Evolutionary conservation across 1,139 yeast genomes (phyloP).

Genomic region (Hemisphaericaspora xylofermentans): DNA sequence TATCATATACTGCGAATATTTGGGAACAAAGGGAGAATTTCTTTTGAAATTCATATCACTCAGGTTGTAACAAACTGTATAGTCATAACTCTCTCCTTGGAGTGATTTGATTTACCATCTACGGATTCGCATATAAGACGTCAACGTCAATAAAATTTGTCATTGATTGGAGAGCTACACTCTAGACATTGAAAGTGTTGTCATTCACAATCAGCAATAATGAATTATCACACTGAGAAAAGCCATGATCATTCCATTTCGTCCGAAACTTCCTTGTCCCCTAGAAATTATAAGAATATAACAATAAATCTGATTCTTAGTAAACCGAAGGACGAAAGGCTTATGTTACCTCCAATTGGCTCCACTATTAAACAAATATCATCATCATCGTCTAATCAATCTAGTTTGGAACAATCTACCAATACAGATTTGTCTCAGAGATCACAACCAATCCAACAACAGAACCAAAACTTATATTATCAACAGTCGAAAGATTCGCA

Average conservation of each 20-base stretch:
- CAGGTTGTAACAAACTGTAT: no score
- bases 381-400: not conserved
- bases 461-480: conserved; percentile 5
- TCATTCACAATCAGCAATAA: conserved; percentile 3
- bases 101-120: no score
- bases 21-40: no score
- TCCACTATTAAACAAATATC: conserved; percentile 9
- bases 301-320: conserved; percentile 13
- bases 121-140: no score
- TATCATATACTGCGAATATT: no score
- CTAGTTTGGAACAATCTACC: not conserved
- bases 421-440: not conserved
- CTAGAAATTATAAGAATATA: conserved; percentile 10
- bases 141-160: no score
- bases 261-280: conserved; percentile 1
- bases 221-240: conserved; percentile 3
- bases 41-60: no score
- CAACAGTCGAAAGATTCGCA: conserved; percentile 1
- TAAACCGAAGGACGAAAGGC: conserved; percentile 7
- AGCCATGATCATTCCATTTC: not conserved
- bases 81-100: no score
- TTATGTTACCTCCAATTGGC: conserved; percentile 13
- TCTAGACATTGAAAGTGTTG: no score
- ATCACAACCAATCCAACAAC: conserved; percentile 5
- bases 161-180: no score